A percentile compares a stretch with the other conserved stretches of the same genome.
phyloP scores from a whole-genome alignment of 805 yeast species.

The Kodamaea kakaduensis region DNA sequence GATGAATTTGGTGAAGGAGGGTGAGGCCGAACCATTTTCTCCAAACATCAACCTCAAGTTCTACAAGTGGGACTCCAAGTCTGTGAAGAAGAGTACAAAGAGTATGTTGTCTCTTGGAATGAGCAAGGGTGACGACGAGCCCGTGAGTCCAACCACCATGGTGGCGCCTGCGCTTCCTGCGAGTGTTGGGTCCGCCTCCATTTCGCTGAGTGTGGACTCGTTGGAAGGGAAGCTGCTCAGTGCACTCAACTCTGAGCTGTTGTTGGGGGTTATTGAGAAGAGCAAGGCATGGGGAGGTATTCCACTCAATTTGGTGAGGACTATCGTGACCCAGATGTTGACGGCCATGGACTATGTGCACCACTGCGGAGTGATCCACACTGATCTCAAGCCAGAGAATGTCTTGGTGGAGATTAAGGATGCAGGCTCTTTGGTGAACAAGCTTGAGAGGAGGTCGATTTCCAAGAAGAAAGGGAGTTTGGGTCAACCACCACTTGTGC shows the following conservation, averaged over 20 bases:
- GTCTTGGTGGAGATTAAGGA: conserved; percentile 48
- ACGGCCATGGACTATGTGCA: conserved; percentile 57
- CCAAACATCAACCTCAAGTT: conserved; percentile 12
- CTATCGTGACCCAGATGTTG: conserved; percentile 53
- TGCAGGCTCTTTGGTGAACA: conserved; percentile 47
- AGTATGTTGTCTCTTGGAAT: conserved; percentile 22
- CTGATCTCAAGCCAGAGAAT: conserved; percentile 44
- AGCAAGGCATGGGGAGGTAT: conserved; percentile 48
- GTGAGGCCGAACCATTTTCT: not conserved
- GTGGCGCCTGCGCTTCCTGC: conserved; percentile 1
- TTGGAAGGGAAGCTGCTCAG: conserved; percentile 10
- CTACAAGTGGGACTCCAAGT: conserved; percentile 18
- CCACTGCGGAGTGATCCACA: conserved; percentile 57
- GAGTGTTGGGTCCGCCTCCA: conserved; percentile 4
- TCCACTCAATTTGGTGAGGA: conserved; percentile 52
- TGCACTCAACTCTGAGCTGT: conserved; percentile 16
- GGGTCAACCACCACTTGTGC: conserved; percentile 10
- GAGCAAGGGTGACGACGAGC: conserved; percentile 1
- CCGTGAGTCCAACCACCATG: conserved; percentile 2
- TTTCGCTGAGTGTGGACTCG: conserved; percentile 6
- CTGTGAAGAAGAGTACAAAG: conserved; percentile 17
- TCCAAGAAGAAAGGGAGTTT: conserved; percentile 3
- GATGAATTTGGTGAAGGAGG: not conserved
- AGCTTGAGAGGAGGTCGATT: conserved; percentile 31
- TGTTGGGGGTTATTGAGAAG: conserved; percentile 30